phyloP scores from a whole-genome alignment of 202 grass and related monocot genomes.

The Musa balbisiana region DNA sequence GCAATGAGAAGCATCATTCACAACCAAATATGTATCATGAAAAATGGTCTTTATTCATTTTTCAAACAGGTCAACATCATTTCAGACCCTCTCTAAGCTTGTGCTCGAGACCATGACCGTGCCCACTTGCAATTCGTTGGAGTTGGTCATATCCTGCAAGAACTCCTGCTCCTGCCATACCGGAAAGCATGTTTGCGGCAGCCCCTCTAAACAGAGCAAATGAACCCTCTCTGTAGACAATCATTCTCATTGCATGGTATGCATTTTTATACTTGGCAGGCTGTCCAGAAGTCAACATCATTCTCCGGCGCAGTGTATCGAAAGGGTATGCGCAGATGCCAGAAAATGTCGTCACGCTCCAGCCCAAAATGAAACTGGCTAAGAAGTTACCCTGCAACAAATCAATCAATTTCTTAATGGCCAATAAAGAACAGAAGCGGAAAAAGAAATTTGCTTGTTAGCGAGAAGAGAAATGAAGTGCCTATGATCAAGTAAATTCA shows the following conservation, averaged over 20 bases:
- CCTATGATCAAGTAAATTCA: background rate
- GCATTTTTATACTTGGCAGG: slow-evolving; percentile 63
- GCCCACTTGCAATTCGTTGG: slow-evolving; percentile 42
- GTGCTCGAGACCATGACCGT: slow-evolving; percentile 37
- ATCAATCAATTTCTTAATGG: background rate
- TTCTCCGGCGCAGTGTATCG: slow-evolving; percentile 81
- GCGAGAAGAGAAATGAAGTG: no score
- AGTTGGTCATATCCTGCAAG: slow-evolving; percentile 81
- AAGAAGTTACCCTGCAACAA: slow-evolving; percentile 75
- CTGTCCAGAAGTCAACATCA: slow-evolving; percentile 84
- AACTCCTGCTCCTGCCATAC: slow-evolving; percentile 91
- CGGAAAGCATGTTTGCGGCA: slow-evolving; percentile 78
- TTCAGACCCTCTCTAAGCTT: slow-evolving; percentile 49
- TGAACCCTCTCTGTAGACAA: slow-evolving; percentile 61
- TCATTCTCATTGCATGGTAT: slow-evolving; percentile 61
- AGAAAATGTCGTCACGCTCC: slow-evolving; percentile 82
- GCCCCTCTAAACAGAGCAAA: slow-evolving; percentile 64
- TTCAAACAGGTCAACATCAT: slow-evolving; percentile 8
- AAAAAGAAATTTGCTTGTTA: no score
- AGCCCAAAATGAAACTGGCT: slow-evolving; percentile 76
- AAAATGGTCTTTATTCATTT: no score
- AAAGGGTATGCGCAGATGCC: slow-evolving; percentile 79
- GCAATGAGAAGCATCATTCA: no score
- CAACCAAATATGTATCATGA: no score
- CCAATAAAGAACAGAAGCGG: no score